Evolutionary conservation across 2,329 filamentous ascomycete species (phyloP), one percentile per base, ranked within the genome.

Genomic region (Sordariomycetes sp.): DNA sequence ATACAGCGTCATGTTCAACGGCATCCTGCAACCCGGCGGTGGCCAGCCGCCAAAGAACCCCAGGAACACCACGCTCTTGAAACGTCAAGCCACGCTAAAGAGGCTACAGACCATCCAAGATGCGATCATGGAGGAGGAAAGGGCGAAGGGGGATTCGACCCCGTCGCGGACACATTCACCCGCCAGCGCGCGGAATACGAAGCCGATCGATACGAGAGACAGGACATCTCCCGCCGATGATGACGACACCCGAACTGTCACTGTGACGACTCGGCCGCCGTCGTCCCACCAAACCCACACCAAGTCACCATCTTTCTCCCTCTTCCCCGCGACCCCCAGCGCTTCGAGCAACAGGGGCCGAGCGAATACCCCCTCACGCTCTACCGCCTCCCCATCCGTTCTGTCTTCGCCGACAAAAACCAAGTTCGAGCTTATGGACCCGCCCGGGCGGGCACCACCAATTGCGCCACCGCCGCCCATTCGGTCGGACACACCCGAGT

Each of bases 1-100:
- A 54, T 97, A 96, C 65, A 96, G 91, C 64, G 82, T 97, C 63
- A 97, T 97, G 92, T 97, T 97, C 67, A 84, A 86, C 58, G 82
- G 81, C 43, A 77, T 97, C 7, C 74, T 96, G 28, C 80, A 82
- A 61, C 69, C 70, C 8, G 34, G 48, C 18, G 48, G 55, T 16
- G 43, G 25, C 7, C 69, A 70, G 46, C 64, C 58, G 62, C 60
- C 59, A 25, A 22, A 20, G 32, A 53, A 24, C 28, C 16, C 52
- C 28, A 67, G 69, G 6, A 69, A 72, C 2, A 71, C 74, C 1
- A 71, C 86, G 8, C 71, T 85, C 28, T 77, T 76, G 25, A 77
- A 82, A 59, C 76, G 83, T 50, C 82, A 86, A 62, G 81, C 80
- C 8, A 83, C 79, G 0, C 67, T 85, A 14, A 77, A 82, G 58